Conservation (phyloP, 78 protist species). For the Isochrysis galbana region DNA sequence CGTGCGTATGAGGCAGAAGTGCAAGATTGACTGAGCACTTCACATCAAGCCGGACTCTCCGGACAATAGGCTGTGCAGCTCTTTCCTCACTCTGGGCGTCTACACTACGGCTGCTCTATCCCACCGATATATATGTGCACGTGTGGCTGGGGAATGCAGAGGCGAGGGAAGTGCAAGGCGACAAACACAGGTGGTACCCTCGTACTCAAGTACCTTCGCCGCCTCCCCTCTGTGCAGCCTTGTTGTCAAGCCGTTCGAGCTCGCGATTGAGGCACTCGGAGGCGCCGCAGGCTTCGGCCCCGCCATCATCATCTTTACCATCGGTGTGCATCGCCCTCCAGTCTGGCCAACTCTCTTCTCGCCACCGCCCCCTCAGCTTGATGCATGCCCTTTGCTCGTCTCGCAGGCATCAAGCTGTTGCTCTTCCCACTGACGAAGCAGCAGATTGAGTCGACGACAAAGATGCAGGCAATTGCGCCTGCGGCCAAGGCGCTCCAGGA, state of each 20-base stretch:
- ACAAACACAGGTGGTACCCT: no score
- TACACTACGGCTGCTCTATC: no score
- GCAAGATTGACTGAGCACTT: no score
- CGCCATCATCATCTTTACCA: constrained; percentile 1
- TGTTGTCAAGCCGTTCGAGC: neutral
- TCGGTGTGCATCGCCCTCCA: neutral
- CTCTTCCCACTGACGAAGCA: neutral
- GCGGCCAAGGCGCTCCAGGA: neutral
- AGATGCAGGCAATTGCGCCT: neutral
- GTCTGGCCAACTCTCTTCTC: neutral
- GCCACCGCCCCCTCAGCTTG: neutral
- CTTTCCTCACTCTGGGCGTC: no score
- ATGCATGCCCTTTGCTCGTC: neutral
- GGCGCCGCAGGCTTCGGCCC: neutral
- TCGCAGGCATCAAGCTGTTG: neutral
- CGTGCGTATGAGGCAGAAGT: no score
- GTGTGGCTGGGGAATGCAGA: no score
- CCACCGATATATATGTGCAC: no score
- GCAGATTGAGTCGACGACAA: neutral
- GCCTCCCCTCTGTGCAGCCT: no score
- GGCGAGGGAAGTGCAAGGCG: no score
- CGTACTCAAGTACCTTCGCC: no score
- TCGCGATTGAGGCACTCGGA: neutral
- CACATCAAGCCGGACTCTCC: no score
- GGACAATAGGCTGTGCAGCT: no score